These are phyloP conservation scores for Abortiporus biennis DNA, from an alignment of 1,284 basidiomycete species.

Conservation along the genomic window DNA sequence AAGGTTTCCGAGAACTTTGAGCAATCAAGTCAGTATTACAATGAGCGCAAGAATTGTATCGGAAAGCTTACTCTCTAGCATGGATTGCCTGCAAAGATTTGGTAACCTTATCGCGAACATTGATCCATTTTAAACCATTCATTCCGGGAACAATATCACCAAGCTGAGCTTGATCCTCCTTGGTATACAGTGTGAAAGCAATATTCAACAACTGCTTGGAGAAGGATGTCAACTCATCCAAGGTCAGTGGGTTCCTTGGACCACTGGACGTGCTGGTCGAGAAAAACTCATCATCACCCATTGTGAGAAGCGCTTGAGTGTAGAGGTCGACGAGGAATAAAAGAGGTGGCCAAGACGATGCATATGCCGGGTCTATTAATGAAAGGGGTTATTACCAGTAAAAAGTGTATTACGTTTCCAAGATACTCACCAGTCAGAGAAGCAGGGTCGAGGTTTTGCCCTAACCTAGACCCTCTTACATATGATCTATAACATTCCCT, in stretches of 20 bases:
- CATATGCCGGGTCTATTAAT: conserved; percentile 38
- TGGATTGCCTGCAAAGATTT: conserved; percentile 75
- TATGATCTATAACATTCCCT: conserved; percentile 70
- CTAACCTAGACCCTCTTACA: conserved; percentile 54
- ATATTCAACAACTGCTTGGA: conserved; percentile 72
- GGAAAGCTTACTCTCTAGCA: conserved; percentile 70
- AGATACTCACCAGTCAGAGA: conserved; percentile 34
- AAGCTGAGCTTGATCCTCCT: conserved; percentile 46
- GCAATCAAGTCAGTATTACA: conserved; percentile 33
- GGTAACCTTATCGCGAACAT: conserved; percentile 67
- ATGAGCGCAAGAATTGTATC: conserved; percentile 3
- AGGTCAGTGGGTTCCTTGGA: conserved; percentile 65
- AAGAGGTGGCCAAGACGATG: conserved; percentile 56
- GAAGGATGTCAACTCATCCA: conserved; percentile 78
- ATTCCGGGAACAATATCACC: conserved; percentile 38
- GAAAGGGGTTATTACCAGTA: too few species aligned
- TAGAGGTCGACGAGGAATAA: conserved; percentile 84
- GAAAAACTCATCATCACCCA: conserved; percentile 98
- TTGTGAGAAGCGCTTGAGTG: conserved; percentile 80
- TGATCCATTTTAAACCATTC: conserved; percentile 46
- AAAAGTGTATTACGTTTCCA: not conserved
- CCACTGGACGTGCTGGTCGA: conserved; percentile 29
- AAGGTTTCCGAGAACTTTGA: conserved; percentile 77
- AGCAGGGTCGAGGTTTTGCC: conserved; percentile 39
- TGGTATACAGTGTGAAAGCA: conserved; percentile 78